Evolutionary conservation across 1,284 basidiomycete species (phyloP).

Genomic region (Polyporus tsugae): DNA sequence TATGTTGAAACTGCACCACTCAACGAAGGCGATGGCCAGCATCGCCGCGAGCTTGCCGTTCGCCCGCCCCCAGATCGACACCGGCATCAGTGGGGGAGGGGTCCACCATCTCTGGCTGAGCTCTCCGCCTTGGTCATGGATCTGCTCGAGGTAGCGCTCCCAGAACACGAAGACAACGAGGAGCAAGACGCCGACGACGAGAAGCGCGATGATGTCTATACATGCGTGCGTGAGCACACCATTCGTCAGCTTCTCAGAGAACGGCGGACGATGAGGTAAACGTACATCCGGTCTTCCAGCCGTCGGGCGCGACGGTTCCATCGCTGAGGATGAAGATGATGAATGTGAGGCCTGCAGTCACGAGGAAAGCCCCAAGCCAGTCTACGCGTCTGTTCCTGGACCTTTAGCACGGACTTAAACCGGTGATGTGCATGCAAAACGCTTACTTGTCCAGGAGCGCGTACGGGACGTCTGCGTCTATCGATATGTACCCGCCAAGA

Average conservation of each 20-base stretch:
- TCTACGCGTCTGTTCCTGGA: slow-evolving; percentile 63
- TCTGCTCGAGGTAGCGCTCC: slow-evolving; percentile 69
- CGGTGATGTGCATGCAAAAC: too few relatives aligned
- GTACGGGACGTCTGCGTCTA: slow-evolving; percentile 55
- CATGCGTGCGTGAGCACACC: too few relatives aligned
- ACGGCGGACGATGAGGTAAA: slow-evolving; percentile 21
- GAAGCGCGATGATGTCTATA: slow-evolving; percentile 65
- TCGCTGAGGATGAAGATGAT: slow-evolving; percentile 84
- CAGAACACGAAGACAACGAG: slow-evolving; percentile 70
- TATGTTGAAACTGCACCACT: slow-evolving; percentile 70
- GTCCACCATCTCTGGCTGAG: slow-evolving; percentile 43
- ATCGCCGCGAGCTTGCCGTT: slow-evolving; percentile 73
- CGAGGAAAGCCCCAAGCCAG: slow-evolving; percentile 82
- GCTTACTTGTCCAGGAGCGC: slow-evolving; percentile 52
- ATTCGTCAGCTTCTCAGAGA: neutral
- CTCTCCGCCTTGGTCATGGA: slow-evolving; percentile 39
- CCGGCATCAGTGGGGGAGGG: slow-evolving; percentile 75
- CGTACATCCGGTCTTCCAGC: slow-evolving; percentile 83
- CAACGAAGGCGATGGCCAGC: slow-evolving; percentile 73
- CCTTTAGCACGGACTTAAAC: neutral
- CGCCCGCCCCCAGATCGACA: slow-evolving; percentile 73
- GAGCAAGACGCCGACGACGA: slow-evolving; percentile 72
- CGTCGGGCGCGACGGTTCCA: slow-evolving; percentile 70
- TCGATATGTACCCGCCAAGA: slow-evolving; percentile 50
- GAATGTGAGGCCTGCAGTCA: slow-evolving; percentile 80